Base-by-base conservation (phyloP, 441 rosid genomes). In the Erodium texanum region DNA sequence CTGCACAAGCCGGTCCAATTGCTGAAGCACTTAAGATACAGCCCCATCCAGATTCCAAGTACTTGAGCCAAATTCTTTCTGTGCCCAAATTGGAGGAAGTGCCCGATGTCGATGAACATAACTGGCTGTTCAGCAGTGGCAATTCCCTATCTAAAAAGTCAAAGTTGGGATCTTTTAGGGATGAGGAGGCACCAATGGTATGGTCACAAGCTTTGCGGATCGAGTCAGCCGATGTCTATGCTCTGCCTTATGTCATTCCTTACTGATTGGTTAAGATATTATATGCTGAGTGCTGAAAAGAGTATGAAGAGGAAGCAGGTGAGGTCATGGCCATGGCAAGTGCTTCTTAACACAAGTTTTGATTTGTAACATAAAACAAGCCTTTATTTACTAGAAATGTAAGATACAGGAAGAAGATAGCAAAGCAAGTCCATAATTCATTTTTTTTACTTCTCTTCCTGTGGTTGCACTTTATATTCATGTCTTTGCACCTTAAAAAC, bases 181-280 rank as follows among this genome's bases (percentile, higher is more conserved):
- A 65, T 56, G 75, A 78, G 3, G 71, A 70, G 76, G 63, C 71
- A 16, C 75, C 79, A 36, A 70, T 43, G 67, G 81, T 83, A 48
- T 83, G 84, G 86, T 79, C 81, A 38, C 82, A 83, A 41, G 74
- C 78, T 16, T 18, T 77, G 41, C 74, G 62, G 71, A 68, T 83
- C 43, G 82, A 78, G 77, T 77, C 81, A 14, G 78, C 81, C 15
- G 84, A 78, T 69, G 41, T 83, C 68, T 75, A 73, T 68, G 82
- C 86, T 66, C 77, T 83, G 68, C 86, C 84, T 0, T 83, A 83
- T 64, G 86, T 83, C 64, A 70, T 83, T 70, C 86, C 86, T 50
- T 80, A 74, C 69, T 80, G 76, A 83, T 72, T 63, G 71, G 65
- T 68, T 68, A 2, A 5, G 8, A 5, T 36, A 10, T 10, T 36